Percentiles rank a stretch among this genome's conserved stretches.
These are phyloP conservation scores for Collariella sp. DNA, from an alignment of 495 filamentous ascomycete species.

Conservation along the genomic window DNA sequence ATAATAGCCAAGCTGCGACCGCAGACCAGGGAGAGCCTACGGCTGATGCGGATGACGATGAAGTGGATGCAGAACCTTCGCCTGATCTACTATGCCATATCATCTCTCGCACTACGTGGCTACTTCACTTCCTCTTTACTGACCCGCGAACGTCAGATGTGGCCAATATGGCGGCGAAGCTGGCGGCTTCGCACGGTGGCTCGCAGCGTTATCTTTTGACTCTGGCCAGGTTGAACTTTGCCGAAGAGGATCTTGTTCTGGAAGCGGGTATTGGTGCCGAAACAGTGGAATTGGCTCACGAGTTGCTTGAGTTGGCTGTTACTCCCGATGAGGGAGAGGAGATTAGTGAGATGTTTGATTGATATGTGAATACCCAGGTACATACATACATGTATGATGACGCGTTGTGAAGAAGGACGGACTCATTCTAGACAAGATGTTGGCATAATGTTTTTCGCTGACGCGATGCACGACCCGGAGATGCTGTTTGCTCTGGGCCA, in stretches of 20 bases:
- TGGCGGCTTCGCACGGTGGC: conserved; percentile 27
- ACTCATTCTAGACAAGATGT: too few species aligned
- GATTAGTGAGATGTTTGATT: conserved; percentile 33
- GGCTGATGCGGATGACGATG: not conserved
- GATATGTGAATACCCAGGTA: too few species aligned
- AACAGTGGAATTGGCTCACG: conserved; percentile 40
- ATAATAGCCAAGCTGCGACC: not conserved
- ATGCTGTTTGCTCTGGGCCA: too few species aligned
- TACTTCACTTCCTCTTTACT: conserved; percentile 39
- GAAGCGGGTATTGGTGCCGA: conserved; percentile 32
- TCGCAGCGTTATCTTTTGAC: conserved; percentile 38
- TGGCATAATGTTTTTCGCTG: too few species aligned
- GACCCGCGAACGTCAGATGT: conserved; percentile 25
- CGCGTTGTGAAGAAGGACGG: not conserved
- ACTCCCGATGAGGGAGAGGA: conserved; percentile 38
- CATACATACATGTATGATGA: too few species aligned
- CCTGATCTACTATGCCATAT: conserved; percentile 16
- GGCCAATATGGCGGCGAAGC: conserved; percentile 32
- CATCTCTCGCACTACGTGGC: conserved; percentile 23
- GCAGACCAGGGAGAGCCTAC: not conserved
- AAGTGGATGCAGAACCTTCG: not conserved
- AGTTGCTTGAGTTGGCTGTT: conserved; percentile 39
- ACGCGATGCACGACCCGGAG: too few species aligned
- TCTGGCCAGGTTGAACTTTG: conserved; percentile 39
- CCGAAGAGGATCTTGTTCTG: conserved; percentile 37